Evolutionary conservation across 768 basidiomycete genomes (phyloP).

Genomic region (Gyrodon lividus): DNA sequence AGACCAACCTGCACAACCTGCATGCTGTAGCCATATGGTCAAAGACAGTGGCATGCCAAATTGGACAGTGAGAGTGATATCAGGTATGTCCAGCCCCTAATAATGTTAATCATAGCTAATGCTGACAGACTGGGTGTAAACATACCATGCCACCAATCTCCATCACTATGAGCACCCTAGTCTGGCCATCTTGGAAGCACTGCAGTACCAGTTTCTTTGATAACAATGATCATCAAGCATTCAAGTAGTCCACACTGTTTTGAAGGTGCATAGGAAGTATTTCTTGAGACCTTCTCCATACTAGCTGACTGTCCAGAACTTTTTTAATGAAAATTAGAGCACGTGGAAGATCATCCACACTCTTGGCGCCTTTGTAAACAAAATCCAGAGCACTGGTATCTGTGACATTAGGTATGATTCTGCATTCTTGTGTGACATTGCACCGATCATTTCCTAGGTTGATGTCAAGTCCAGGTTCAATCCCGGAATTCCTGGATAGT

Average conservation of each 20-base stretch:
- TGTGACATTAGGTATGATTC: neutral
- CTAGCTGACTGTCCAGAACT: conserved; percentile 18
- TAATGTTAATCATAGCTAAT: neutral
- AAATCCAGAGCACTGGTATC: conserved; percentile 7
- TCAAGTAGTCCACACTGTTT: conserved; percentile 22
- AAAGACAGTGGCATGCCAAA: conserved; percentile 20
- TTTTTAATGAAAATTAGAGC: conserved; percentile 20
- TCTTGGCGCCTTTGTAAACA: neutral
- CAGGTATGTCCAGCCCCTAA: conserved; percentile 36
- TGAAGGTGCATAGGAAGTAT: conserved; percentile 9
- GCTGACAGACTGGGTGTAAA: neutral
- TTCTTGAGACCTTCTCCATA: conserved; percentile 6
- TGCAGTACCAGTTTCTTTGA: conserved; percentile 25
- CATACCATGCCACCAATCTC: conserved; percentile 38
- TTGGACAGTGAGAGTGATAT: conserved; percentile 37
- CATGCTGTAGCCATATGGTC: conserved; percentile 1
- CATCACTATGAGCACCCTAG: conserved; percentile 30
- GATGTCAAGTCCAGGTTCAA: too few relatives aligned
- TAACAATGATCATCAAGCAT: conserved; percentile 18
- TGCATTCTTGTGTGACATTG: conserved; percentile 20
- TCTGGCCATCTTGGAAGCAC: conserved; percentile 23
- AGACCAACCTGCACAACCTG: neutral
- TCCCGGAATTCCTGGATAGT: too few relatives aligned
- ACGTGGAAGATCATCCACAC: conserved; percentile 1
- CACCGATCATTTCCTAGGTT: conserved; percentile 37